phyloP scores from a whole-genome alignment of 139 green algal genomes.

The Mychonastes homosphaera region DNA sequence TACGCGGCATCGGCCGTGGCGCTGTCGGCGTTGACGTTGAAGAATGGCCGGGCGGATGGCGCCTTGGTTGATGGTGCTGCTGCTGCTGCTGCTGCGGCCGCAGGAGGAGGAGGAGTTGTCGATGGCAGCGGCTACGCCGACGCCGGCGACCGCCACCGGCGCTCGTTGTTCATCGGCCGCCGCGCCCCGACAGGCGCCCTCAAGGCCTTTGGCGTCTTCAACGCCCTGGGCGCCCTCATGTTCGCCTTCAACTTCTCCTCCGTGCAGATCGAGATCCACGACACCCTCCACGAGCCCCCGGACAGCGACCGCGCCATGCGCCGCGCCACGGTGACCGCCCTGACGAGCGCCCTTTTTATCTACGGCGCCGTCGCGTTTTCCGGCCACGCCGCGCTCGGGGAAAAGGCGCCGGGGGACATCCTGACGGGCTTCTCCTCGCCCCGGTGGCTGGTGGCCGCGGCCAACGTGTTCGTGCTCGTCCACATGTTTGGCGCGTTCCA shows the following conservation, averaged over 20 bases:
- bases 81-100: too few species aligned
- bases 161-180: neutral
- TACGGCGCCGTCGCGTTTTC: constrained; percentile 42
- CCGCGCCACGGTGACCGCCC: constrained; percentile 28
- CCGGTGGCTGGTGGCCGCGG: constrained; percentile 24
- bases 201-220: constrained; percentile 39
- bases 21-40: too few species aligned
- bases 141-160: neutral
- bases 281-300: constrained; percentile 34
- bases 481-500: constrained; percentile 39
- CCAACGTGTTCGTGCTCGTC: constrained; percentile 51
- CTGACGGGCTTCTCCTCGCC: constrained; percentile 38
- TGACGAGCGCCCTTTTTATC: constrained; percentile 33
- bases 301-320: constrained; percentile 35
- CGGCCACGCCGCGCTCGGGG: constrained; percentile 46
- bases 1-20: constrained; percentile 35
- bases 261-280: too few species aligned
- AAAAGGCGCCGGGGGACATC: constrained; percentile 39
- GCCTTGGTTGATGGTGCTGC: too few species aligned
- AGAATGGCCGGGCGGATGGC: too few species aligned
- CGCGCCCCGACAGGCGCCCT: neutral
- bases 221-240: constrained; percentile 40
- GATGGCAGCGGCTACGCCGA: too few species aligned
- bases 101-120: too few species aligned
- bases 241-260: constrained; percentile 39